Base-by-base conservation (phyloP, 116 monocot genomes). In the Zostera marina region DNA sequence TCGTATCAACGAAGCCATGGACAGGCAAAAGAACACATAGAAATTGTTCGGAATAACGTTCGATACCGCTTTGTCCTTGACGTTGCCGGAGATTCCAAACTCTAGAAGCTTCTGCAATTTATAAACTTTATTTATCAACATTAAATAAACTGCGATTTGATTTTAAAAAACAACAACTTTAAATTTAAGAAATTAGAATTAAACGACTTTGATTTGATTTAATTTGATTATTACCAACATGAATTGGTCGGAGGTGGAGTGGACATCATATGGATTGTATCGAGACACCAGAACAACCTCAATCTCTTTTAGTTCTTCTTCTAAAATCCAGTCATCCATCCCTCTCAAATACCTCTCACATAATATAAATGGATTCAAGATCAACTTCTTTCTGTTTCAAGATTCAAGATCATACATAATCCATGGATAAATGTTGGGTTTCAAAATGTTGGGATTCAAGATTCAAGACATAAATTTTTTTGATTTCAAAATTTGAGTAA, bases 261-360 rank as follows among this genome's bases (percentile, higher is more conserved):
- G 40, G 7, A 39, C 54, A 22, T 39, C 19, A 76, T 56, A 32
- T 81, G 75, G 21, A 86, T 87, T 8, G 80, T 86, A 19, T 80
- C 61, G 66, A 92, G 56, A 66, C 80, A 86, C 59, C 86, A 63
- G 63, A 62, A 87, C 17, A 87, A n/a, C n/a, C n/a, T 63, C 87
- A 32, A 92, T 24, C 78, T 92, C 92, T 45, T 70, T 73, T 56
- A 92, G 49, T 56, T 73, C 73, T n/a, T n/a, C n/a, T 65, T 70
- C 82, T 48, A 47, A 47, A 23, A 83, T 48, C 65, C 66, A 73
- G 6, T 23, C 58, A n/a, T n/a, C n/a, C n/a, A 23, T 79, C 65
- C 77, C 85, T 77, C 63, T 79, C 48, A n/a, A 48, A 43, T 23
- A 68, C 54, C 62, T 44, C 59, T 73, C n/a, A n/a, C n/a, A n/a